Evolutionary conservation across 2,329 filamentous ascomycete genomes (phyloP), one percentile per base, ranked within the genome.

Genomic region (Neopestalotiopsis clavispora): DNA sequence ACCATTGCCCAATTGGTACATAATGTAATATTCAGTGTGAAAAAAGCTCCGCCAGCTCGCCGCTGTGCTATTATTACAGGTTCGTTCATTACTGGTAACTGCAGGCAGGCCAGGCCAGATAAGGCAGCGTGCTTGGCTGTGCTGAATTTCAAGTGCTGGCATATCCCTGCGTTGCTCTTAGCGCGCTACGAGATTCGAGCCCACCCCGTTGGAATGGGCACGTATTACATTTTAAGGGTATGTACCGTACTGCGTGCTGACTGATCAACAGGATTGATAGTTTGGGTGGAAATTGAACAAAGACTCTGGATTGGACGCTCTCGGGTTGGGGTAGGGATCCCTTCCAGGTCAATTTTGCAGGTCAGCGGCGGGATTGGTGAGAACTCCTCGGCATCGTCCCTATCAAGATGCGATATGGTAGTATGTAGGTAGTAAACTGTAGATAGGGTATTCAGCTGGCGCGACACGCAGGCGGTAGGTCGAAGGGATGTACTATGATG

Each of bases 121-220:
- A 7, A 38, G 34, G 34, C 34, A 38, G 10, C 34, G 7, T 52
- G 45, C 45, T 52, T 49, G 42, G 42, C 42, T 49, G 42, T 49
- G 45, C 45, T 52, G 45, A 52, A 52, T n/a, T 20, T 17, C n/a
- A 10, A 20, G 17, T 17, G 45, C 45, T n/a, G 45, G 45, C 45
- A 52, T 20, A 52, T 52, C 45, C 45, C 45, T 52, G 45, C 45
- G 13, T n/a, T 10, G 45, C n/a, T 20, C 14, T 14, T 17, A 20
- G 45, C n/a, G 45, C 45, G 45, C 45, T 52, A 52, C 45, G 45
- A 52, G 45, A 52, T 52, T 52, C 34, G 45, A 52, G n/a, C 45
- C 45, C 45, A 52, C 45, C 45, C 45, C 45, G 45, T 52, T 52
- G 45, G 45, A 23, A 52, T 17, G 9, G n/a, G 45, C n/a, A 38